Base-by-base conservation (phyloP, 2,329 filamentous ascomycete genomes). In the Alternaria alternata region DNA sequence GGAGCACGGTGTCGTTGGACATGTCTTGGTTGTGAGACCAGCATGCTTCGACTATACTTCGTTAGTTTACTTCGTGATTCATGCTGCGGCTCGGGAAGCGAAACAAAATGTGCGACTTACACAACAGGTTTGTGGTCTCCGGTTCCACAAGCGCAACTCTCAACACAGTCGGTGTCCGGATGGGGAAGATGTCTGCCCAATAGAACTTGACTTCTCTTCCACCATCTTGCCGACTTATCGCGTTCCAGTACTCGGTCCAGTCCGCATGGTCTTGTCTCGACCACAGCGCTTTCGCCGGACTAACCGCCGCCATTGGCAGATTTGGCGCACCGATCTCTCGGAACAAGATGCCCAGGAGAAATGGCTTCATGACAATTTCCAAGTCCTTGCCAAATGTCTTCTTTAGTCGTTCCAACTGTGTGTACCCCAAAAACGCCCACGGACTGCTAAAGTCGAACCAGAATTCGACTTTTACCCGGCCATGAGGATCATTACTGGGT, bases 371-470 rank as follows among this genome's bases (percentile, higher is more conserved):
- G 0, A 64, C 64, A 39, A 78, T 71, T 22, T 75, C 61, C 7
- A 77, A 57, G 1, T 61, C 47, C 0, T 57, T 18, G 0, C 71
- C 72, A 56, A 78, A 78, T 1, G 54, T 67, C 7, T 65, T 59
- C 47, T 73, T 65, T 2, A 78, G 51, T 5, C 74, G 57, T 3
- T 69, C 59, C 1, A 78, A 64, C 36, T 77, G 75, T 1, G 74
- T 73, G 61, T 74, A 77, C 8, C 73, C 75, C 2, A 78, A 47
- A 47, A 75, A 77, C 0, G 74, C 74, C 75, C 75, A 77, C 0
- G 75, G 75, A 38, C 66, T 71, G 46, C 71, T 74, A 52, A 77
- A 78, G 22, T 77, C 75, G 51, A 68, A 77, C 75, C 74, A 77
- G 32, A 77, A 77, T 30, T 77, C 70, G 1, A 78, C 9, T 34